Base-by-base conservation (phyloP, 1,284 basidiomycete genomes). In the Sutorius eximius region DNA sequence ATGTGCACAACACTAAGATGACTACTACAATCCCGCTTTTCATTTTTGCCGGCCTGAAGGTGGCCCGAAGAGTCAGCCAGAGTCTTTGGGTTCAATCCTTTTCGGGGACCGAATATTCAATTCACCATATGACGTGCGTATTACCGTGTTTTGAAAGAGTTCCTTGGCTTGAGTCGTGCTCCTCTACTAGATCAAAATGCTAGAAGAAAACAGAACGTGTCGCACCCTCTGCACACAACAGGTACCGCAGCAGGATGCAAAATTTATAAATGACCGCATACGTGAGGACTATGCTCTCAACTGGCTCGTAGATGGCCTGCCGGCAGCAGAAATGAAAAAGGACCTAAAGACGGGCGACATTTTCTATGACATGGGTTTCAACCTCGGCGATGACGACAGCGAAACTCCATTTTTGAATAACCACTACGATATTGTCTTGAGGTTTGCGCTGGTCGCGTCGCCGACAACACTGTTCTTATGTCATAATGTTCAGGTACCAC, bases 91-190 rank as follows among this genome's bases (percentile, higher is more conserved):
- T 5, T 93, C 92, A 30, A 95, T 97, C 59, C 77, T 99, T 15
- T 98, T 98, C 64, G 96, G 96, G 30, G 96, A 99, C 76, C 83
- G 96, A 57, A 95, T 99, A 68, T 93, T 95, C 73, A 87, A 89
- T 69, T 93, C 92, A 9, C 89, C 91, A 3, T 95, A 95, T 66
- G 80, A 95, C 62, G 89, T 92, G 60, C 57, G 87, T 76, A 47
- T 41, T 30, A 41, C 48, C 22, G 22, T 53, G 42, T 37, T 46
- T 24, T 51, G 45, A 40, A n/a, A 15, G n/a, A 9, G 53, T 49
- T 41, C 30, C 42, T 42, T 33, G 11, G 22, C 46, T 59, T 40
- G 37, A 54, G 9, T 61, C 54, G 8, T 46, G 13, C 52, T 32
- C 38, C 56, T 52, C 37, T 48, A 27, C 41, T 61, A 92, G 89